These are phyloP conservation scores for Heterobasidion occidentale DNA, from an alignment of 1,284 basidiomycete species.

Conservation along the genomic window DNA sequence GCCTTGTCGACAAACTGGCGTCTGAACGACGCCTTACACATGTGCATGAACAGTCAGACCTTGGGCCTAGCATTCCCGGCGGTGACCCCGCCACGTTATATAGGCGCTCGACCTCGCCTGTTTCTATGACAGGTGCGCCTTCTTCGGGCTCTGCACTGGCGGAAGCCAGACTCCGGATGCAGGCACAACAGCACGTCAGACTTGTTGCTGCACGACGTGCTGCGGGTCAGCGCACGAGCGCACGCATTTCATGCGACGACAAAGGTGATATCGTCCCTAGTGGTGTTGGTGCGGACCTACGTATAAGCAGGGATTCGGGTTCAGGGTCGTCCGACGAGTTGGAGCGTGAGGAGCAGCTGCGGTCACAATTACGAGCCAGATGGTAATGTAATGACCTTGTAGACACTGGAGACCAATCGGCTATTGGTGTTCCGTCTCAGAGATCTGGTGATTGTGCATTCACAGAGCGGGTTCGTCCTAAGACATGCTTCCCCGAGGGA, in stretches of 20 bases:
- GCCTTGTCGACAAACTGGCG: slow-evolving; percentile 37
- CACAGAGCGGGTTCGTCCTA: too few relatives aligned
- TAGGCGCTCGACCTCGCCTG: neutral
- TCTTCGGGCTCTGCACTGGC: slow-evolving; percentile 7
- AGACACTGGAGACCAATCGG: neutral
- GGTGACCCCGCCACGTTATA: neutral
- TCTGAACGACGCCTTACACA: slow-evolving; percentile 29
- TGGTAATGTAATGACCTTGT: neutral
- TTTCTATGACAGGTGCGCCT: neutral
- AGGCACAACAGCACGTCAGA: slow-evolving; percentile 40
- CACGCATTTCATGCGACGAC: slow-evolving; percentile 1
- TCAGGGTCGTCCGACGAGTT: neutral
- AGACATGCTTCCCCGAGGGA: neutral
- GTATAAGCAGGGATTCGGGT: neutral
- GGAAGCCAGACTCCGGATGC: slow-evolving; percentile 39
- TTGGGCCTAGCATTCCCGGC: neutral
- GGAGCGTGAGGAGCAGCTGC: neutral
- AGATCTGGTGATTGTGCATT: too few relatives aligned
- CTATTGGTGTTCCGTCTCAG: neutral
- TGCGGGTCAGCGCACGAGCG: slow-evolving; percentile 1
- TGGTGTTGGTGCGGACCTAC: too few relatives aligned
- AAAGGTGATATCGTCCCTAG: neutral
- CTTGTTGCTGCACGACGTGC: slow-evolving; percentile 30
- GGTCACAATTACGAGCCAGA: neutral
- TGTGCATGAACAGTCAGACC: neutral